Evolutionary conservation across 73 alveolate species (phyloP), one percentile per base, ranked within the genome.

Genomic region (Paramecium bursaria): DNA sequence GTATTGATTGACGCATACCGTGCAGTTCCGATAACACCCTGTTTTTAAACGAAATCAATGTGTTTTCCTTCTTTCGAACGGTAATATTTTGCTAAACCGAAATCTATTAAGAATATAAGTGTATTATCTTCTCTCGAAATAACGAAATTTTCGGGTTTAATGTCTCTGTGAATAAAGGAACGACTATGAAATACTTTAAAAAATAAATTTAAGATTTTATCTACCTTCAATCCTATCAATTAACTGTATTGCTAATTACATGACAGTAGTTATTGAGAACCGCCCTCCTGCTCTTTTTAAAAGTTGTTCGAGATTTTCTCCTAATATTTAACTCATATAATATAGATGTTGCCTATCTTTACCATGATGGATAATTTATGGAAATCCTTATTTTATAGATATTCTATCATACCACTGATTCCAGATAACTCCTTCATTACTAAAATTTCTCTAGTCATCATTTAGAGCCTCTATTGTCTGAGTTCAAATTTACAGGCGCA

Each of bases 11-110:
- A 60, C 6, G 94, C 95, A 85, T 87, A 92, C 29, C 94, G 93
- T 27, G 92, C 95, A 21, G 95, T 92, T 17, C 95, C 97, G n/a
- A 94, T 92, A 23, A 90, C 57, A n/a, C 91, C 90, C 74, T 77
- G 74, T 29, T 80, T 75, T 21, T 92, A 90, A 75, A 73, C 85
- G 33, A 73, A 91, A 23, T 85, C 92, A 31, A 88, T 92, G 42
- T 92, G 97, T 46, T 46, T 86, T 42, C 92, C 94, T 47, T 96
- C 91, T 51, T 76, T 75, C 1, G 91, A 91, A 74, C 96, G 74
- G 86, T 86, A 93, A 74, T 92, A 86, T 90, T 96, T 96, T 21
- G 98, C 91, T 47, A 96, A 54, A 14, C 99, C 99, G 88, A 96
- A 96, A 82, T 96, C 99, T 21, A 96, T 92, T 17, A 90, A 73